These are phyloP conservation scores for Gamarada debralockiae DNA, from an alignment of 495 filamentous ascomycete species.

Conservation along the genomic window DNA sequence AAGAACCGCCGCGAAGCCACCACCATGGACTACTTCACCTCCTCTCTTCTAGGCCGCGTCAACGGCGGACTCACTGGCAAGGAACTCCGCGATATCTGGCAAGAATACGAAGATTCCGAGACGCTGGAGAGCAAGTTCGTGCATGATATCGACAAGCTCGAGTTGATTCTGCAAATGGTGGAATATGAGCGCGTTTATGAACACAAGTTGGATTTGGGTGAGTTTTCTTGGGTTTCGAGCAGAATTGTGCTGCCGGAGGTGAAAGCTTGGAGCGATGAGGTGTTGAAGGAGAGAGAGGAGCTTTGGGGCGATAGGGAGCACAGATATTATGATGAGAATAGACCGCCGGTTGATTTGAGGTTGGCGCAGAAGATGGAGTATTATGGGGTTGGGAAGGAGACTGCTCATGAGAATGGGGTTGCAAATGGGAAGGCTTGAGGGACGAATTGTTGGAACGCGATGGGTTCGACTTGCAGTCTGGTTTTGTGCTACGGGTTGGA, in stretches of 20 bases:
- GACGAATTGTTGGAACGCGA: too few species aligned
- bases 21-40: conserved; percentile 86
- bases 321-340: not conserved
- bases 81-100: conserved; percentile 74
- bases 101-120: conserved; percentile 86
- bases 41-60: conserved; percentile 66
- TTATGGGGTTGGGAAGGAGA: conserved; percentile 4
- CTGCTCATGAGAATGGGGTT: too few species aligned
- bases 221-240: conserved; percentile 75
- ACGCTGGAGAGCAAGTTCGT: conserved; percentile 85
- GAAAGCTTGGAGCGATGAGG: conserved; percentile 70
- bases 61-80: conserved; percentile 60
- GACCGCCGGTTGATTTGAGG: not conserved
- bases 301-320: conserved; percentile 52
- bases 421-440: too few species aligned
- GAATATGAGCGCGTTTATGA: conserved; percentile 82
- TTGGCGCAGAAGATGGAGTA: conserved; percentile 16
- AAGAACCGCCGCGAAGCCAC: conserved; percentile 81
- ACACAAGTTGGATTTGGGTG: conserved; percentile 66
- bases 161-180: conserved; percentile 89
- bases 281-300: conserved; percentile 70
- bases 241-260: conserved; percentile 73
- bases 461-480: too few species aligned
- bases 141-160: conserved; percentile 96
- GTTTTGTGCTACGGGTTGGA: too few species aligned